Conservation (phyloP, 2,329 filamentous ascomycete genomes). For the Graphilbum fragrans region DNA sequence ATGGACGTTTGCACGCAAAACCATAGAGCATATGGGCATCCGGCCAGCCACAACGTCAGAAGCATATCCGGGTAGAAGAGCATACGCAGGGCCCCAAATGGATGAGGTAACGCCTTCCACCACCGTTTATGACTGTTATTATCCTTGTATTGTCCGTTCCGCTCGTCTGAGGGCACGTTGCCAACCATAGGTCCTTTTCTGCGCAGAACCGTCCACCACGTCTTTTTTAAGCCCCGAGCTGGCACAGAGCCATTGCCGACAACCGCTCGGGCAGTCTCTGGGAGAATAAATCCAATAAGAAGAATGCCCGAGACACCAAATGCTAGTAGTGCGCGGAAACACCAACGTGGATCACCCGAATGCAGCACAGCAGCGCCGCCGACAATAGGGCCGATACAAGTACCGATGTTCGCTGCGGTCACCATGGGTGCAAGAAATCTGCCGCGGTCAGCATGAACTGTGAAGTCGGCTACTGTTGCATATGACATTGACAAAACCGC, state of each 20-base stretch:
- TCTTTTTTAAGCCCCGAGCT: too few species aligned
- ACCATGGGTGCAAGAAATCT: slow-evolving; percentile 11
- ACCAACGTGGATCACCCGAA: background rate
- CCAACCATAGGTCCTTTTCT: too few species aligned
- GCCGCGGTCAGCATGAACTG: slow-evolving; percentile 16
- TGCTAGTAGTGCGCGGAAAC: background rate
- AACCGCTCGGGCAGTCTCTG: background rate
- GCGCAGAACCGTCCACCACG: too few species aligned
- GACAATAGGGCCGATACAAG: slow-evolving; percentile 18
- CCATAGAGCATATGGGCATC: background rate
- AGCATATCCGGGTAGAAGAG: background rate
- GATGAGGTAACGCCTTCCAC: background rate
- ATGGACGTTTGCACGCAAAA: background rate
- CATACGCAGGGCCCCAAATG: background rate
- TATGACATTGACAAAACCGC: slow-evolving; percentile 34
- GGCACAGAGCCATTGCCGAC: too few species aligned
- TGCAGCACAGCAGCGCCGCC: slow-evolving; percentile 12
- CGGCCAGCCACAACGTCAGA: background rate
- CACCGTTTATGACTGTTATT: too few species aligned
- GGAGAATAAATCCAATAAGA: background rate
- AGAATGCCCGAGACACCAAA: background rate
- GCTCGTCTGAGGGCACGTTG: too few species aligned
- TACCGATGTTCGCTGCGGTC: background rate
- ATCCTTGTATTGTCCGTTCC: too few species aligned
- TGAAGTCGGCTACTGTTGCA: slow-evolving; percentile 21